phyloP scores from a whole-genome alignment of 306 rosid species.

The Hylodesmum podocarpum region DNA sequence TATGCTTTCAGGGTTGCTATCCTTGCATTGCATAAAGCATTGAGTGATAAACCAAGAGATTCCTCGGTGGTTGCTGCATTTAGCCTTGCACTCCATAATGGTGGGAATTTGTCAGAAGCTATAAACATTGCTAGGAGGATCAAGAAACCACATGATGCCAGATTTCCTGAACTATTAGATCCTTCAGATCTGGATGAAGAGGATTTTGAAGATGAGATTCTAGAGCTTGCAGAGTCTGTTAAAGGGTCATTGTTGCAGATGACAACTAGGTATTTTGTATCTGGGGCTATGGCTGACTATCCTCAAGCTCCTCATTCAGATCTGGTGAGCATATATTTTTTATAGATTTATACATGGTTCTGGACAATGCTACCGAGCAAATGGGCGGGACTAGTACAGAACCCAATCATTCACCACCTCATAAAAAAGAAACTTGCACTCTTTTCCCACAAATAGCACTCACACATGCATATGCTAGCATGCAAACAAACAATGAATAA shows the following conservation, averaged over 20 bases:
- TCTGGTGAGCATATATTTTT: constrained; percentile 44
- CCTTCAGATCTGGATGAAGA: constrained; percentile 40
- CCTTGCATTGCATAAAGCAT: constrained; percentile 76
- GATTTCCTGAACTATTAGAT: constrained; percentile 70
- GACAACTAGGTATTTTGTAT: constrained; percentile 66
- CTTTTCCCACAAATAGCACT: not conserved
- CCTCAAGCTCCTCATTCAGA: constrained; percentile 82
- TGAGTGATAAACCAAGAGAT: constrained; percentile 67
- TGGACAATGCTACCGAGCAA: constrained; percentile 12
- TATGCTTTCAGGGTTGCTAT: constrained; percentile 74
- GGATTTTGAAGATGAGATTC: constrained; percentile 47
- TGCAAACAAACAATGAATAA: not conserved
- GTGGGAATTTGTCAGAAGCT: constrained; percentile 78
- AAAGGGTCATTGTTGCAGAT: constrained; percentile 50
- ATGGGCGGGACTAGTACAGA: not conserved
- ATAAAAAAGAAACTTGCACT: not conserved
- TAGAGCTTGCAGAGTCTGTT: constrained; percentile 60
- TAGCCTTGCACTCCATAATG: constrained; percentile 74
- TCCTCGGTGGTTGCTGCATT: constrained; percentile 76
- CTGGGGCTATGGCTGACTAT: constrained; percentile 72
- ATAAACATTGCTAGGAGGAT: constrained; percentile 65
- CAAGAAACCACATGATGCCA: constrained; percentile 45
- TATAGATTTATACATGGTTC: constrained; percentile 17
- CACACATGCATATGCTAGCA: not conserved
- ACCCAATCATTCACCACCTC: not conserved